Evolutionary conservation across 148 eudicot genomes (phyloP).

Genomic region (Chenopodium quinoa): DNA sequence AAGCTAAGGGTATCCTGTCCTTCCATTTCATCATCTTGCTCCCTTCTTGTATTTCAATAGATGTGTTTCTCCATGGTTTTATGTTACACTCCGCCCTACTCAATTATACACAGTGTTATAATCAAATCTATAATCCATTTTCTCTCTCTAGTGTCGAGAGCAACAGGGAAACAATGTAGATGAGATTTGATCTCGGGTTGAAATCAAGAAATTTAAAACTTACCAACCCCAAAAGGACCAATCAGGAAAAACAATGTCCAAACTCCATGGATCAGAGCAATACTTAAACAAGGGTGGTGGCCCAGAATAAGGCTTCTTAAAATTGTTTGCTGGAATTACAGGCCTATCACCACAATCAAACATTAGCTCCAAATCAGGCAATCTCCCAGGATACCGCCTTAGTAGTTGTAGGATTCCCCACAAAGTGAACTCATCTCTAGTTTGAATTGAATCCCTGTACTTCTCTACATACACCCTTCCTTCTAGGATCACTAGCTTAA

Average conservation of each 20-base stretch:
- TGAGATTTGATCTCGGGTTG: no score
- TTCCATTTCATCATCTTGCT: constrained; percentile 46
- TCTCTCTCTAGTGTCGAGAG: no score
- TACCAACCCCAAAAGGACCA: constrained; percentile 99
- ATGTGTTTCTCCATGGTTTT: constrained; percentile 45
- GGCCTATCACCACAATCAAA: constrained; percentile 70
- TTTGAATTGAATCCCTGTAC: constrained; percentile 46
- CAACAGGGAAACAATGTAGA: no score
- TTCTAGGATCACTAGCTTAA: constrained; percentile 49
- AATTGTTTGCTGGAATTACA: constrained; percentile 32
- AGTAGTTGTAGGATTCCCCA: constrained; percentile 78
- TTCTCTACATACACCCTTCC: constrained; percentile 65
- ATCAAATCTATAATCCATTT: neutral
- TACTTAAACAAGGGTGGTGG: constrained; percentile 80
- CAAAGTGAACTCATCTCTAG: constrained; percentile 62
- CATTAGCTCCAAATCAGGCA: constrained; percentile 79
- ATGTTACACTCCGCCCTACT: constrained; percentile 55
- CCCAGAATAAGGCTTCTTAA: constrained; percentile 21
- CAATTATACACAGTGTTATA: neutral
- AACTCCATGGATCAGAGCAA: constrained; percentile 49
- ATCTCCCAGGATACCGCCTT: constrained; percentile 72
- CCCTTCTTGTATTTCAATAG: constrained; percentile 45
- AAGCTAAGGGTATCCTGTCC: constrained; percentile 57
- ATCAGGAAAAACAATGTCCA: constrained; percentile 87
- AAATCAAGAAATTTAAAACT: neutral